A percentile compares a stretch with the other conserved stretches of the same genome.
Evolutionary conservation across 2,329 filamentous ascomycete genomes (phyloP).

Genomic region (Sclerotinia trifoliorum): DNA sequence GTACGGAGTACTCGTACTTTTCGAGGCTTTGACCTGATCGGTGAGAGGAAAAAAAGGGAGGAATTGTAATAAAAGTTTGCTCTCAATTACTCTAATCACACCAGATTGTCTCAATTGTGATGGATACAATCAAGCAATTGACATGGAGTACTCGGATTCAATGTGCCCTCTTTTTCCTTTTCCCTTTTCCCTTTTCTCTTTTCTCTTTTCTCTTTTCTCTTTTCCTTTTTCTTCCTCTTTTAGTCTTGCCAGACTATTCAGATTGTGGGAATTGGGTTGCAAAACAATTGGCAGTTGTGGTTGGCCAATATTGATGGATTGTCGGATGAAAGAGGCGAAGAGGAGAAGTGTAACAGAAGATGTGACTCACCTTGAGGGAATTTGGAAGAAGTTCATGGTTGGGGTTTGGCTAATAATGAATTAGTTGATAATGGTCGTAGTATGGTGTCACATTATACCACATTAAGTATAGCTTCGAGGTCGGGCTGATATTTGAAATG

Average conservation of each 20-base stretch:
- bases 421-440: not conserved
- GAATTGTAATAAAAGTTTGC: constrained; percentile 10
- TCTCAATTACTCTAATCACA: constrained; percentile 7
- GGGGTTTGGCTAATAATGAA: not conserved
- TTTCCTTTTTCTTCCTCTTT: not conserved
- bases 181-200: not conserved
- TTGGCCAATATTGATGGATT: constrained; percentile 18
- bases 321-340: constrained; percentile 19
- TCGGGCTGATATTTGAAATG: constrained; percentile 5
- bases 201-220: not conserved
- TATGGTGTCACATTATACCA: constrained; percentile 1
- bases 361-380: constrained; percentile 16
- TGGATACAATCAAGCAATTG: constrained; percentile 13
- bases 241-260: not conserved
- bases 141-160: not conserved
- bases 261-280: constrained; percentile 13
- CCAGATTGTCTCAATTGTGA: constrained; percentile 4
- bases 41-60: not conserved
- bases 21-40: constrained; percentile 2
- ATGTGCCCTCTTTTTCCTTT: not conserved
- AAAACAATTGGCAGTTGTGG: constrained; percentile 11
- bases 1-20: not conserved
- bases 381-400: constrained; percentile 6
- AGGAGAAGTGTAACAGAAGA: constrained; percentile 9
- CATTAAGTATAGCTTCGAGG: not conserved